Percentiles rank a stretch among this genome's conserved stretches.
These are phyloP conservation scores for Medicago truncatula DNA, from an alignment of 306 rosid species.

Conservation along the genomic window MtrunA17r5.0-ANR NC_053044.1:10023001-10023500, in stretches of 20 bases:
- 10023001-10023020: constrained; percentile 90
- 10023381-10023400: neutral
- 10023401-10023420: neutral
- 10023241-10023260: constrained; percentile 42
- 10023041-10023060: constrained; percentile 96
- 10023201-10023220: constrained; percentile 41
- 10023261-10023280: constrained; percentile 36
- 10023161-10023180: constrained; percentile 37
- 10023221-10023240: constrained; percentile 41
- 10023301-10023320: constrained; percentile 33
- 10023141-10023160: neutral
- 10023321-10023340: constrained; percentile 22
- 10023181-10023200: constrained; percentile 50
- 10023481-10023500: neutral
- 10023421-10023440: neutral
- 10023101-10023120: constrained; percentile 40
- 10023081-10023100: constrained; percentile 1
- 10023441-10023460: neutral
- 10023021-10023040: constrained; percentile 77
- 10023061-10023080: constrained; percentile 29
- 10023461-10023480: neutral
- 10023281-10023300: constrained; percentile 35
- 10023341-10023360: constrained; percentile 22
- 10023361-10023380: constrained; percentile 5
- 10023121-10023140: constrained; percentile 33